Evolutionary conservation across 305 asterid genomes (phyloP), one percentile per base, ranked within the genome.

Genomic region (Rubia peregrina): DNA sequence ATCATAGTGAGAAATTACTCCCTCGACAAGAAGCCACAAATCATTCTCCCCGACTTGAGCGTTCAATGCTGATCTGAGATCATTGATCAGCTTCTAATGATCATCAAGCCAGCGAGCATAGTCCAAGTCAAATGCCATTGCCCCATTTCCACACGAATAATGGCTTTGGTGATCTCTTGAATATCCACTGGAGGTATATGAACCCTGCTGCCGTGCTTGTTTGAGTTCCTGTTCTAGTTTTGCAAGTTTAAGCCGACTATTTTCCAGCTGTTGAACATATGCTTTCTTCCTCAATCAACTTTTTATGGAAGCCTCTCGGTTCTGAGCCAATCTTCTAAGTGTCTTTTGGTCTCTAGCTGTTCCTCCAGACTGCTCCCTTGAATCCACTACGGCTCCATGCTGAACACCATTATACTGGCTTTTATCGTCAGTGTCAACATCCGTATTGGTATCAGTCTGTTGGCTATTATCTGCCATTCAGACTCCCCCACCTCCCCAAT

Each of bases 301-400:
- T 77, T 94, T 91, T 67, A 87, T 82, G 12, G 99, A 98, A 76
- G 99, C 99, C 85, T 94, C 99, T 12, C 99, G 86, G 79, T 94
- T 94, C 79, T 94, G 99, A 68, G 98, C 99, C 73, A 89, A 85
- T 80, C 99, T 80, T 67, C 96, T 1, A 26, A 26, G 30, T 26
- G 30, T 26, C 99, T 94, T 94, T 49, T 87, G 97, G 69, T 91
- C 96, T 62, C 91, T 96, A 66, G 21, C 65, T 80, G 75, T 85
- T 60, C 82, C 86, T 71, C 84, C 84, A 46, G 84, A 75, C 60
- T 78, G 86, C 65, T 81, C 91, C 55, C 71, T 72, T 3, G 94
- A 86, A 63, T 86, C 93, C 72, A 85, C 90, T 10, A 80, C 69
- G 62, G 88, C 71, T 55, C 85, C 90, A 55, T 74, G n/a, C 36